A percentile compares a stretch with the other conserved stretches of the same genome.
Conservation (phyloP, 169 alveolate species). For the Babesia sp. region DNA sequence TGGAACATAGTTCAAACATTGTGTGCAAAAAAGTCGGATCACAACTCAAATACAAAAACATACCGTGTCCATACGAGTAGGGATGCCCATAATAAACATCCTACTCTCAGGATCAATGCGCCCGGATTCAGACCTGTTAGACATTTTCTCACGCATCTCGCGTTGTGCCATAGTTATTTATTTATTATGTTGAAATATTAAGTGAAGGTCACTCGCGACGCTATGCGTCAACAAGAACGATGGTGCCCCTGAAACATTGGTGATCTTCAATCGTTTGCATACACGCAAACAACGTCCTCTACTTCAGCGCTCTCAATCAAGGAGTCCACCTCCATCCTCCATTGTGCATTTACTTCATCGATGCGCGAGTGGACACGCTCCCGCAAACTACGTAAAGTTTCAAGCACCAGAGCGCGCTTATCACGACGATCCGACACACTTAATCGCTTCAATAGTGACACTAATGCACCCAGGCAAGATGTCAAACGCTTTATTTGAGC, state of each 20-base stretch:
- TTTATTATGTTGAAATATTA: neutral
- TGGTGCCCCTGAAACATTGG: neutral
- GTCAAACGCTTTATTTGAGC: slow-evolving; percentile 38
- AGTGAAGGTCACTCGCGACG: neutral
- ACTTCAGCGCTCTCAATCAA: slow-evolving; percentile 51
- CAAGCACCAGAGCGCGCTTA: slow-evolving; percentile 34
- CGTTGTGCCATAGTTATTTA: neutral
- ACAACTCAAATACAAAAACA: no score
- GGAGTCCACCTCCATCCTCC: slow-evolving; percentile 30
- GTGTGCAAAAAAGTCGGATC: no score
- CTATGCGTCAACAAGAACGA: slow-evolving; percentile 8
- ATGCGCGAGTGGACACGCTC: slow-evolving; percentile 44
- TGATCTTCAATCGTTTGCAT: slow-evolving; percentile 18
- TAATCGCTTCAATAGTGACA: slow-evolving; percentile 39
- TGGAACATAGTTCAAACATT: no score
- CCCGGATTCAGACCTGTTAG: neutral
- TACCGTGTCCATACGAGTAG: slow-evolving; percentile 49
- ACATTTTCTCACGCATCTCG: neutral
- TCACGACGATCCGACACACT: slow-evolving; percentile 11
- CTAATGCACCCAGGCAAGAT: slow-evolving; percentile 43
- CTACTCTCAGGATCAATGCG: slow-evolving; percentile 53
- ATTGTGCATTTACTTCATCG: slow-evolving; percentile 38
- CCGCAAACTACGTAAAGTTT: slow-evolving; percentile 30
- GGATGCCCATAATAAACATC: slow-evolving; percentile 58
- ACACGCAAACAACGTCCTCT: slow-evolving; percentile 53